These are phyloP conservation scores for Chytriomyces sp. DNA, from an alignment of 192 early-diverging fungal species.

Conservation along the genomic window DNA sequence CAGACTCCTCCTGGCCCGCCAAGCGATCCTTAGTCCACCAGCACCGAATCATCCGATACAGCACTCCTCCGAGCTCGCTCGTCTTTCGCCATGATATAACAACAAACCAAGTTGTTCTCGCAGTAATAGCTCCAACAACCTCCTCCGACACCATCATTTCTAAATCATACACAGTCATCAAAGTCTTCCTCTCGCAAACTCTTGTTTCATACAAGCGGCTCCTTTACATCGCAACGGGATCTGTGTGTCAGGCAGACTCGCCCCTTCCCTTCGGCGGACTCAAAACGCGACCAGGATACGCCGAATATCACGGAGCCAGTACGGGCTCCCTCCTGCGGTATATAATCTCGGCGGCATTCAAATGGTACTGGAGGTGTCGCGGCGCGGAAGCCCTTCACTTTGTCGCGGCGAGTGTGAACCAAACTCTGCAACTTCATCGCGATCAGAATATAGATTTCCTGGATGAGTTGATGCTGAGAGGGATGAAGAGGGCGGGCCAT, in stretches of 20 bases:
- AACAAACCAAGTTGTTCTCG: too few species aligned
- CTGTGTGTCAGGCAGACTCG: background rate
- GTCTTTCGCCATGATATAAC: too few species aligned
- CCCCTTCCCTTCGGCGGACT: constrained; percentile 14
- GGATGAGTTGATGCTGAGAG: constrained; percentile 3
- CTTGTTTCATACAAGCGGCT: too few species aligned
- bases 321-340: background rate
- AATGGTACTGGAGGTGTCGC: background rate
- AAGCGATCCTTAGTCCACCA: too few species aligned
- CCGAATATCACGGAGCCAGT: background rate
- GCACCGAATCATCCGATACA: too few species aligned
- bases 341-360: constrained; percentile 1
- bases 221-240: background rate
- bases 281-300: constrained; percentile 1
- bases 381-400: background rate
- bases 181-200: too few species aligned
- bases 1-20: too few species aligned
- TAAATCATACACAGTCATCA: too few species aligned
- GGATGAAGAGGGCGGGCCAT: constrained; percentile 21
- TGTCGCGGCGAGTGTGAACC: background rate
- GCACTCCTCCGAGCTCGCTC: too few species aligned
- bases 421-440: background rate
- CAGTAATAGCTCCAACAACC: too few species aligned
- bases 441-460: background rate
- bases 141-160: too few species aligned